Evolutionary conservation across 805 yeast species (phyloP).

Genomic region (Wickerhamiella spandovensis): DNA sequence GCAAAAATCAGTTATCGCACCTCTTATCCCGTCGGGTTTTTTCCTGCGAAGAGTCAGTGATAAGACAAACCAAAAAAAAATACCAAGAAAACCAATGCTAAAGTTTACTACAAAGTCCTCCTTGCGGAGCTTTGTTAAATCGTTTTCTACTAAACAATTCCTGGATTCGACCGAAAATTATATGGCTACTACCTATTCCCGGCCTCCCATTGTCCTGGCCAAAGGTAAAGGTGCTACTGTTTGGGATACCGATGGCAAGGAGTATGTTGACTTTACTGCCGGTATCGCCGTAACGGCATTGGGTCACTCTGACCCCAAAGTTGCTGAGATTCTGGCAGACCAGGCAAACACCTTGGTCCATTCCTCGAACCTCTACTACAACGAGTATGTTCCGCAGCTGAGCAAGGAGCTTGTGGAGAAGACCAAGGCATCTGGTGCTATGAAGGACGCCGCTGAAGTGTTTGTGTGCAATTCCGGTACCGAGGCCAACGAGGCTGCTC

Average conservation of each 20-base stretch:
- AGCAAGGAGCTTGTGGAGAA: constrained; percentile 55
- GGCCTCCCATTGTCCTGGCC: constrained; percentile 48
- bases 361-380: constrained; percentile 74
- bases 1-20: too few species aligned
- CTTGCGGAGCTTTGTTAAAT: background rate
- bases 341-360: constrained; percentile 70
- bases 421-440: constrained; percentile 56
- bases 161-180: constrained; percentile 5
- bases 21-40: background rate
- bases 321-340: constrained; percentile 54
- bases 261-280: constrained; percentile 82
- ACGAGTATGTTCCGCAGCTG: constrained; percentile 70
- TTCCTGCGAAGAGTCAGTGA: background rate
- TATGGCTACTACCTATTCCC: constrained; percentile 27
- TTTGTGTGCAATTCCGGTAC: constrained; percentile 61
- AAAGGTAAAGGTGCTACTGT: constrained; percentile 72
- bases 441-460: constrained; percentile 66
- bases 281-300: constrained; percentile 96
- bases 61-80: background rate
- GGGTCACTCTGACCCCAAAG: constrained; percentile 72
- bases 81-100: background rate
- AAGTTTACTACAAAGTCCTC: background rate
- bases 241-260: constrained; percentile 62
- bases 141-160: background rate
- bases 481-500: constrained; percentile 70